These are phyloP conservation scores for Tuber calosporum DNA, from an alignment of 495 filamentous ascomycete species.

Conservation along the genomic window DNA sequence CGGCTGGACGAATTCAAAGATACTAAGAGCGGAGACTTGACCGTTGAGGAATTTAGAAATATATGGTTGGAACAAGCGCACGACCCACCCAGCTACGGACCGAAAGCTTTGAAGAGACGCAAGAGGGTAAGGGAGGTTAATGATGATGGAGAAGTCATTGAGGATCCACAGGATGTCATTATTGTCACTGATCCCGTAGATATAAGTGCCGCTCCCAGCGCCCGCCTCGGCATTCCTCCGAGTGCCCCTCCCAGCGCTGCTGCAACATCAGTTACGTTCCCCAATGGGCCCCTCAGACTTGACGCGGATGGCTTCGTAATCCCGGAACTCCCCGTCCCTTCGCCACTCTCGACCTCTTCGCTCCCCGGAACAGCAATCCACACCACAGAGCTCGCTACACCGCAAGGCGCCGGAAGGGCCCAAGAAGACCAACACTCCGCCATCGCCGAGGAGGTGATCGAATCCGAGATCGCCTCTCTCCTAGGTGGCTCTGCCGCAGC, in stretches of 20 bases:
- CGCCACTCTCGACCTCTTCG: neutral
- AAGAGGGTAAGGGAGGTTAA: conserved; percentile 46
- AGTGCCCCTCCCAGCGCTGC: neutral
- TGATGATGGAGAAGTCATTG: conserved; percentile 42
- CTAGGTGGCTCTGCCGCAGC: conserved; percentile 27
- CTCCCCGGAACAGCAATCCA: neutral
- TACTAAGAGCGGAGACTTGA: conserved; percentile 69
- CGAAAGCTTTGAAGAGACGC: conserved; percentile 48
- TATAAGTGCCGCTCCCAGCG: neutral
- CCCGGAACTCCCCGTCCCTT: conserved; percentile 45
- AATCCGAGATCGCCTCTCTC: conserved; percentile 33
- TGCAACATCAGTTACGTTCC: neutral
- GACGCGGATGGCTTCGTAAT: conserved; percentile 54
- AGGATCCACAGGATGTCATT: conserved; percentile 16
- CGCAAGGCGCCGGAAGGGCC: conserved; percentile 3
- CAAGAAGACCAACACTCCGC: conserved; percentile 36
- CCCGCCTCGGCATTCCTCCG: neutral
- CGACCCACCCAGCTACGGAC: conserved; percentile 76
- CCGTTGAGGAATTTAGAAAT: conserved; percentile 77
- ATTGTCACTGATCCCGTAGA: neutral
- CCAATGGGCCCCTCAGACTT: conserved; percentile 18
- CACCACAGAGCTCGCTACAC: conserved; percentile 11
- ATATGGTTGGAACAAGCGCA: conserved; percentile 57
- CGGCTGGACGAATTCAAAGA: conserved; percentile 82
- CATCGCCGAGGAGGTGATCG: conserved; percentile 39